Conservation (phyloP, 768 basidiomycete species). For the Psilocybe tampanensis region DNA sequence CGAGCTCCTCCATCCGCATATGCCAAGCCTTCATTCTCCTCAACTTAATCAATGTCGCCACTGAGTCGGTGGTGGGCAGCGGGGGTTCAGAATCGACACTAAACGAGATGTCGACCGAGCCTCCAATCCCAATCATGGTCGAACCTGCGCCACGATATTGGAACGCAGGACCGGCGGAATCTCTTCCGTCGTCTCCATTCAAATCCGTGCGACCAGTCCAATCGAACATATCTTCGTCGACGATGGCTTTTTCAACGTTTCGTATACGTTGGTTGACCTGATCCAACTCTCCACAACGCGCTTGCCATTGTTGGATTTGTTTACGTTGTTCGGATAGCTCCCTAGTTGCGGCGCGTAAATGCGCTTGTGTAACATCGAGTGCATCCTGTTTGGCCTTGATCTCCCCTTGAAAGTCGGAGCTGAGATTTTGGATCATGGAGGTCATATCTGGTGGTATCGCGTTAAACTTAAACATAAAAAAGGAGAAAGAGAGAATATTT, state of each 20-base stretch:
- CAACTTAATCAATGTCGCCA: conserved; percentile 66
- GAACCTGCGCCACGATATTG: conserved; percentile 67
- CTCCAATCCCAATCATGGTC: conserved; percentile 65
- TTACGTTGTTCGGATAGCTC: conserved; percentile 90
- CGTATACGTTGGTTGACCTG: conserved; percentile 77
- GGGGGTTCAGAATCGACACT: conserved; percentile 76
- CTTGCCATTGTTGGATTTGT: conserved; percentile 78
- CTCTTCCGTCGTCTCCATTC: conserved; percentile 39
- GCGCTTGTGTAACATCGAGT: conserved; percentile 84
- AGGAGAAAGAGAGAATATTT: conserved; percentile 1
- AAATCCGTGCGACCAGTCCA: conserved; percentile 79
- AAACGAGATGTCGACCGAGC: conserved; percentile 63
- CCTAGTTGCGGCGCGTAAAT: conserved; percentile 87
- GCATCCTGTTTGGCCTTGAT: conserved; percentile 85
- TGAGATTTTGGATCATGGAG: conserved; percentile 77
- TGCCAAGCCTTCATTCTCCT: conserved; percentile 86
- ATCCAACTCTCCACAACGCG: conserved; percentile 75
- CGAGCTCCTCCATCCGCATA: conserved; percentile 70
- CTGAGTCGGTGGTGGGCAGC: conserved; percentile 60
- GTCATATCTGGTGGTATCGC: conserved; percentile 68
- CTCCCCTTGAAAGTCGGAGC: conserved; percentile 79
- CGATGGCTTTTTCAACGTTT: conserved; percentile 80
- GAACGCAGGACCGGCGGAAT: conserved; percentile 64
- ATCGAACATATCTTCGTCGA: conserved; percentile 81
- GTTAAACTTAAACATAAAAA: not conserved